A percentile compares a stretch with the other conserved stretches of the same genome.
Evolutionary conservation across 2,329 filamentous ascomycete genomes (phyloP).

Genomic region (Nigrospora oryzae): DNA sequence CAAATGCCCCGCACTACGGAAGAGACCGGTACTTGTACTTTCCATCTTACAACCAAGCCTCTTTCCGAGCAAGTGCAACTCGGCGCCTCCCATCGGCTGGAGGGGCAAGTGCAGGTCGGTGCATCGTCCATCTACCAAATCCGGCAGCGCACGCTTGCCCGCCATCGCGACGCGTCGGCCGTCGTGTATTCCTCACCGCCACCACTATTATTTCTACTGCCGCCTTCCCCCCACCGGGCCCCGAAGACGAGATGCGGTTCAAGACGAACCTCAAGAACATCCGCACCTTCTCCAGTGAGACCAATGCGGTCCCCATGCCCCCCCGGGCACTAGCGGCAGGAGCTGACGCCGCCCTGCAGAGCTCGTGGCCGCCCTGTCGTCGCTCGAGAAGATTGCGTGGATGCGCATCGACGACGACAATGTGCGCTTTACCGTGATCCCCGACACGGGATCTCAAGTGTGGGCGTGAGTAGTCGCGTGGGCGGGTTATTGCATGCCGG

Average conservation of each 20-base stretch:
- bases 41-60: too few relatives aligned
- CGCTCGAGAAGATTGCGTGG: conserved; percentile 79
- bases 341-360: conserved; percentile 30
- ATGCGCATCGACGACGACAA: conserved; percentile 79
- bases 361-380: conserved; percentile 54
- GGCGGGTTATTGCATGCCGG: too few relatives aligned
- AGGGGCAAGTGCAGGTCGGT: too few relatives aligned
- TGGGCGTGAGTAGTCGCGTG: conserved; percentile 63
- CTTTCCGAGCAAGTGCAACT: too few relatives aligned
- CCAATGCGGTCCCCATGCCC: background rate
- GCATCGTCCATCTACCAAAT: too few relatives aligned
- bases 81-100: too few relatives aligned
- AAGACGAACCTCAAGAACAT: conserved; percentile 59
- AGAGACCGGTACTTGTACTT: too few relatives aligned
- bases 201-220: background rate
- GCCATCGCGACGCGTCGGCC: too few relatives aligned
- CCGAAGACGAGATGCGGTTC: conserved; percentile 48
- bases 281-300: conserved; percentile 55
- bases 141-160: too few relatives aligned
- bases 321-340: background rate
- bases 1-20: too few relatives aligned
- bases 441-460: conserved; percentile 89
- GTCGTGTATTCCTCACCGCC: background rate
- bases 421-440: conserved; percentile 90
- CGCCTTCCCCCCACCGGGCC: conserved; percentile 6